phyloP scores from a whole-genome alignment of 2,329 filamentous ascomycete species.

The Didymosphaeria variabile region DNA sequence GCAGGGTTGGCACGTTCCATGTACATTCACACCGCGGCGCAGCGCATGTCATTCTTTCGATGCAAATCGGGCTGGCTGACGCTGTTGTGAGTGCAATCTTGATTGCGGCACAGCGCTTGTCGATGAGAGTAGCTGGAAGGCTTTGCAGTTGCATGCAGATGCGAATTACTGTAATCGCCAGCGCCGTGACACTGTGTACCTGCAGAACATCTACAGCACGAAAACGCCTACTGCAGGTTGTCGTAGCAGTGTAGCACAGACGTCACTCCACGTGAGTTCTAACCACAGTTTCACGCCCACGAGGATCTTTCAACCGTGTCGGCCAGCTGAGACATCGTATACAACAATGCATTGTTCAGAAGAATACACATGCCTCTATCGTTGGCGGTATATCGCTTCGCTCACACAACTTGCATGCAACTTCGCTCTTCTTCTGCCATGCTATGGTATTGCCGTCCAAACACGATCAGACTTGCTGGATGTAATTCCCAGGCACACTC shows the following conservation, averaged over 20 bases:
- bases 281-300: conserved; percentile 3
- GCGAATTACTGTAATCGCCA: background rate
- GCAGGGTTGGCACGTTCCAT: conserved; percentile 16
- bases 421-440: conserved; percentile 9
- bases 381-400: conserved; percentile 8
- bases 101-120: conserved; percentile 9
- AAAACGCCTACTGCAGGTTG: background rate
- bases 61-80: background rate
- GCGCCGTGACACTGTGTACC: conserved; percentile 3
- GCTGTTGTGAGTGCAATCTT: background rate
- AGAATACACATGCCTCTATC: conserved; percentile 1
- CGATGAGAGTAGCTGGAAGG: background rate
- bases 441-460: background rate
- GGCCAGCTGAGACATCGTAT: background rate
- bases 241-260: background rate
- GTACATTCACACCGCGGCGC: conserved; percentile 1
- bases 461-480: conserved; percentile 71
- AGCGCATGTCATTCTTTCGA: conserved; percentile 1
- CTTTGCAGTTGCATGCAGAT: background rate
- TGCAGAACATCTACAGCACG: background rate
- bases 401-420: conserved; percentile 14
- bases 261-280: background rate
- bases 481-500: conserved; percentile 94
- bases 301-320: background rate
- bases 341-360: conserved; percentile 10